phyloP scores from a whole-genome alignment of 768 basidiomycete species.

The Paxillus involutus region DNA sequence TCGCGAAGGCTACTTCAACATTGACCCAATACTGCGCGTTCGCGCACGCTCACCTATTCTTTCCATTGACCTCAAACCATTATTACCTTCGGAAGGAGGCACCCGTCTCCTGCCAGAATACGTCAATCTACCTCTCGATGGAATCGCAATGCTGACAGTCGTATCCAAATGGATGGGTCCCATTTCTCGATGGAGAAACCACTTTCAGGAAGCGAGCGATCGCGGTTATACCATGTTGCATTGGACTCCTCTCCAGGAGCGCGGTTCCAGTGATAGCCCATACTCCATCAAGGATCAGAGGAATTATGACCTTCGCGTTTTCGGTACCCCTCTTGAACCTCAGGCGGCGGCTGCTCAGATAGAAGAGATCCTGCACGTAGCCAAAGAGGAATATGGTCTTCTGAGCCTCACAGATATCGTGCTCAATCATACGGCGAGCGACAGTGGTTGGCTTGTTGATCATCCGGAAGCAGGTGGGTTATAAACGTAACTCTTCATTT shows the following conservation, averaged over 20 bases:
- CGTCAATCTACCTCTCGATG: slow-evolving; percentile 81
- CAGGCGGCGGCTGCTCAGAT: slow-evolving; percentile 59
- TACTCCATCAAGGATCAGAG: slow-evolving; percentile 92
- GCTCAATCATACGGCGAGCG: slow-evolving; percentile 95
- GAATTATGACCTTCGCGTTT: slow-evolving; percentile 77
- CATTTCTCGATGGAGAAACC: slow-evolving; percentile 68
- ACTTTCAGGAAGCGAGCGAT: slow-evolving; percentile 81
- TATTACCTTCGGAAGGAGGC: slow-evolving; percentile 54
- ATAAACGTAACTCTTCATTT: neutral
- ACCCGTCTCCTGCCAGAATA: slow-evolving; percentile 47
- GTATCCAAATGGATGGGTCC: slow-evolving; percentile 99
- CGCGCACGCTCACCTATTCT: slow-evolving; percentile 78
- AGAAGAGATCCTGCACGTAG: slow-evolving; percentile 62
- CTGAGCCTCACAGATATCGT: slow-evolving; percentile 94
- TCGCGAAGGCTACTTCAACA: slow-evolving; percentile 92
- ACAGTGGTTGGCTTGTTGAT: slow-evolving; percentile 86
- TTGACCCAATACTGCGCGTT: slow-evolving; percentile 84
- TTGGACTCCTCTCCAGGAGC: slow-evolving; percentile 91
- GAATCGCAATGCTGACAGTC: slow-evolving; percentile 83
- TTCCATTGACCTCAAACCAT: slow-evolving; percentile 47
- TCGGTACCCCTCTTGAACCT: slow-evolving; percentile 40
- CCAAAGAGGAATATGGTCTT: slow-evolving; percentile 84
- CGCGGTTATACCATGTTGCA: slow-evolving; percentile 99
- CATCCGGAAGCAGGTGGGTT: slow-evolving; percentile 90
- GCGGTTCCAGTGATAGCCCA: slow-evolving; percentile 87